Conservation (phyloP, 495 filamentous ascomycete species). For the Beverwykella pulmonaria region DNA sequence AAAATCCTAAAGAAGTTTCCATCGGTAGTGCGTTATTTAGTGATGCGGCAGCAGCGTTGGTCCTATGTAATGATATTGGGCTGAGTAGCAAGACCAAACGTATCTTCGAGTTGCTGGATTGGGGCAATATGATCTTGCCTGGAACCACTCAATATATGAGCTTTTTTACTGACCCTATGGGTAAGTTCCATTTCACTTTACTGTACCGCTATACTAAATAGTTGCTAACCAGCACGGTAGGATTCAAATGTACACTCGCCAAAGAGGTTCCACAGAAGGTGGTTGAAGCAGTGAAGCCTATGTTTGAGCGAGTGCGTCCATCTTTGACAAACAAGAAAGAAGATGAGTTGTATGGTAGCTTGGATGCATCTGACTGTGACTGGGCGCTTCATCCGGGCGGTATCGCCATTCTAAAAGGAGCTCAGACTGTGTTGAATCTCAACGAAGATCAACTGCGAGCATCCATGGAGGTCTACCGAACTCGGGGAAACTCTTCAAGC, state of each 20-base stretch:
- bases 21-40: constrained; percentile 65
- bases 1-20: constrained; percentile 55
- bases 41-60: constrained; percentile 62
- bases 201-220: too few relatives aligned
- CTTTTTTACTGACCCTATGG: not conserved
- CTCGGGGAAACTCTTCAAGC: constrained; percentile 25
- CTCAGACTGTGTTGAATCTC: constrained; percentile 57
- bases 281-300: constrained; percentile 52
- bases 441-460: constrained; percentile 59
- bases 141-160: constrained; percentile 17
- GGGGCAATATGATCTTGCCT: constrained; percentile 43
- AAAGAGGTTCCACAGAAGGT: constrained; percentile 41
- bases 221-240: too few relatives aligned
- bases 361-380: constrained; percentile 43
- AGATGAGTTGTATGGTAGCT: not conserved
- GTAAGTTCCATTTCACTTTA: not conserved
- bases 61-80: constrained; percentile 58
- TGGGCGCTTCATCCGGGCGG: constrained; percentile 73
- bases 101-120: constrained; percentile 37
- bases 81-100: not conserved
- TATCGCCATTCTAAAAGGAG: constrained; percentile 63
- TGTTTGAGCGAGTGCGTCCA: constrained; percentile 4
- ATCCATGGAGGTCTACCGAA: constrained; percentile 21
- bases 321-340: not conserved
- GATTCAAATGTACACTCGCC: constrained; percentile 42